These are phyloP conservation scores for Guyanaporus albipodus DNA, from an alignment of 768 basidiomycete genomes.

Conservation along the genomic window DNA sequence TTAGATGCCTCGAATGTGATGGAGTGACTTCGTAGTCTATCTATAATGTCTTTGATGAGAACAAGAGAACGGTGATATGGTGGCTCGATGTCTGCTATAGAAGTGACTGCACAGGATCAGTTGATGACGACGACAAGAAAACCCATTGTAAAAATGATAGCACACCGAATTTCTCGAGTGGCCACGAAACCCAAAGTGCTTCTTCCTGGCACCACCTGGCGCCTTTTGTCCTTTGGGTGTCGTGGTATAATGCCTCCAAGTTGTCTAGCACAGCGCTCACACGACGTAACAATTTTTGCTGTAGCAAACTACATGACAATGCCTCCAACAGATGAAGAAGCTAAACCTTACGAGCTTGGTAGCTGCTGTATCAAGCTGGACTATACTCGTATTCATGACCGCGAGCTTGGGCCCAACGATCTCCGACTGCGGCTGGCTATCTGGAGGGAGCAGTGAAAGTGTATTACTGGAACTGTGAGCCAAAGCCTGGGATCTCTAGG, in stretches of 20 bases:
- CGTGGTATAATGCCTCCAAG: conserved; percentile 59
- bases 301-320: neutral
- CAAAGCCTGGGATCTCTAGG: neutral
- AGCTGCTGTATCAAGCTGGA: conserved; percentile 54
- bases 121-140: neutral
- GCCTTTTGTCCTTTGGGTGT: conserved; percentile 70
- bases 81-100: conserved; percentile 50
- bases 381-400: conserved; percentile 63
- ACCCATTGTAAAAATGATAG: neutral
- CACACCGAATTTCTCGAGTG: conserved; percentile 73
- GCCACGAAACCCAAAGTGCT: conserved; percentile 80
- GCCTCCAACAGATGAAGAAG: neutral
- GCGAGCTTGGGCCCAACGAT: conserved; percentile 63
- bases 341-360: conserved; percentile 56
- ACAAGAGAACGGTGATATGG: conserved; percentile 66
- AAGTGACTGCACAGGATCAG: conserved; percentile 42
- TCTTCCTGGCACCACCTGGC: conserved; percentile 68
- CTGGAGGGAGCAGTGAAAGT: conserved; percentile 48
- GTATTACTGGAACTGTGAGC: conserved; percentile 48
- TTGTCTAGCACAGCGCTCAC: conserved; percentile 62
- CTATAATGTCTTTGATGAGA: conserved; percentile 52
- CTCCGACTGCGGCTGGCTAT: conserved; percentile 51
- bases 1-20: conserved; percentile 68
- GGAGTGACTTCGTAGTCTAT: conserved; percentile 58
- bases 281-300: conserved; percentile 71